Conservation (phyloP, 331 rosid genomes). For the Telfairia occidentalis region DNA sequence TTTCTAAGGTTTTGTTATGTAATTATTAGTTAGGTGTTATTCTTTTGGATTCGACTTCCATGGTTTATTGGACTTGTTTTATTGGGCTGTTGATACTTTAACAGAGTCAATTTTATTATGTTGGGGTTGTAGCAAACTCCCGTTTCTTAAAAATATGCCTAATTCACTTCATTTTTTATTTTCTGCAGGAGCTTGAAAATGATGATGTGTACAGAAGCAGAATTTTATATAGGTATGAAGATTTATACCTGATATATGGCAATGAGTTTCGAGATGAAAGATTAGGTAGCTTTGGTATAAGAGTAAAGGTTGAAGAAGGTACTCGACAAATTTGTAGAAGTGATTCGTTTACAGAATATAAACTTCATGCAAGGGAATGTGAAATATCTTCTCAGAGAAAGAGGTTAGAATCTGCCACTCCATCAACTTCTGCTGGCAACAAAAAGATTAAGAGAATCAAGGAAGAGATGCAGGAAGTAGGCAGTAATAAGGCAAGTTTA, state of each 20-base stretch:
- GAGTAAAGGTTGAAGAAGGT: background rate
- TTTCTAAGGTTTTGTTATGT: too few species aligned
- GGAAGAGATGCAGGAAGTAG: conserved; percentile 20
- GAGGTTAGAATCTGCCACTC: conserved; percentile 19
- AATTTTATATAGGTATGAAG: conserved; percentile 18
- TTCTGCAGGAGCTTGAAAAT: conserved; percentile 31
- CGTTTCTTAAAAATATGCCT: background rate
- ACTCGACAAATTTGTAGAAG: background rate
- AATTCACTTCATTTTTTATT: background rate
- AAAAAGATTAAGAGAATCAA: conserved; percentile 20
- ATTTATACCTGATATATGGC: conserved; percentile 20
- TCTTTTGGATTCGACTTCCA: too few species aligned
- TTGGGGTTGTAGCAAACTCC: background rate
- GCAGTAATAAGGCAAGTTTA: conserved; percentile 8
- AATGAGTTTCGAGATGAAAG: conserved; percentile 2
- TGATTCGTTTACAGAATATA: conserved; percentile 13
- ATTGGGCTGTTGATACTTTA: background rate
- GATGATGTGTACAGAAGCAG: conserved; percentile 19
- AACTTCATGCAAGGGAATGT: conserved; percentile 16
- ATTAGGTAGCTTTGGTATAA: background rate
- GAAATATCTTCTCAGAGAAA: conserved; percentile 16
- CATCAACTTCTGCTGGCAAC: conserved; percentile 15
- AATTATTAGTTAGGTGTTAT: too few species aligned
- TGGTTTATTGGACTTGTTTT: too few species aligned
- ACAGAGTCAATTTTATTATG: background rate